phyloP scores from a whole-genome alignment of 140 eudicot genomes.

The Erigeron philadelphicus region DNA sequence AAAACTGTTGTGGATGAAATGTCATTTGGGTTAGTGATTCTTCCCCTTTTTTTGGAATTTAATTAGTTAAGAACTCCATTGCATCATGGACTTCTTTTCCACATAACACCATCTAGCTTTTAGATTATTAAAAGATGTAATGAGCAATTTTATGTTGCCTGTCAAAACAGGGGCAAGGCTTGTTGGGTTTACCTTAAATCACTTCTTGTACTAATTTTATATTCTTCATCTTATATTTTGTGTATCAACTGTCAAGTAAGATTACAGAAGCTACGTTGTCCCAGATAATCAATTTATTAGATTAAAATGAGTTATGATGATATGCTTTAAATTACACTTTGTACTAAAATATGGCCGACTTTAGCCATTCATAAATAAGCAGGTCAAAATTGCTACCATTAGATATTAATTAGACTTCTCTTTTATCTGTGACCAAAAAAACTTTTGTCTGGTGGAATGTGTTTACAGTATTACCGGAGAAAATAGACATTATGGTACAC shows the following conservation, averaged over 20 bases:
- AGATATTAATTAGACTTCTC: neutral
- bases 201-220: too few species aligned
- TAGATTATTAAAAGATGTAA: neutral
- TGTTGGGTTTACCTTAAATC: too few species aligned
- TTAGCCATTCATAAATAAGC: neutral
- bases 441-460: constrained; percentile 4
- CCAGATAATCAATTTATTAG: neutral
- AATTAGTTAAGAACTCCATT: neutral
- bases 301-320: constrained; percentile 1
- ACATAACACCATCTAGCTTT: neutral
- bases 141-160: neutral
- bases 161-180: too few species aligned
- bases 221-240: neutral
- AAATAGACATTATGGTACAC: constrained; percentile 70
- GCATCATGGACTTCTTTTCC: constrained; percentile 8
- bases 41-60: neutral
- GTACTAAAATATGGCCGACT: neutral
- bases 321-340: neutral
- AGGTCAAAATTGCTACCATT: neutral
- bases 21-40: constrained; percentile 61
- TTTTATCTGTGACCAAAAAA: neutral
- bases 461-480: constrained; percentile 75
- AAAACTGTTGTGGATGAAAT: constrained; percentile 82
- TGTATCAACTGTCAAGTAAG: neutral
- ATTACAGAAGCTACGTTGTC: neutral